These are phyloP conservation scores for Scutellaria galericulata DNA, from an alignment of 257 asterid genomes.

Conservation along the genomic window DNA sequence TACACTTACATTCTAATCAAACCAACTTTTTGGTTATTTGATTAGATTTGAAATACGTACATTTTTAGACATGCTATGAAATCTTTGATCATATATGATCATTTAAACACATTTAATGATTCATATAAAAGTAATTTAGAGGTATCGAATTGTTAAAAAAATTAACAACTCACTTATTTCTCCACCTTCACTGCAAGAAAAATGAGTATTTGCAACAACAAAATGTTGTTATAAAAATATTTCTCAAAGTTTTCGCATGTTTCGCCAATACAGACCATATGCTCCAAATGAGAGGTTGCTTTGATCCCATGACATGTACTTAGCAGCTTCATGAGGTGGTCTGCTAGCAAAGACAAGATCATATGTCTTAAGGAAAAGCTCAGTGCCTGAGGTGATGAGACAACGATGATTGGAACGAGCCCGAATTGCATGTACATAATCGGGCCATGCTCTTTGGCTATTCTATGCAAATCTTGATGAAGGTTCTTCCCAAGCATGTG, in stretches of 20 bases:
- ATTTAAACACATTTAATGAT: too few species aligned
- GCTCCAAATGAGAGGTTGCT: conserved; percentile 39
- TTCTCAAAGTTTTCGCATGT: conserved; percentile 59
- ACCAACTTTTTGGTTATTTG: too few species aligned
- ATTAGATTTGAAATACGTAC: too few species aligned
- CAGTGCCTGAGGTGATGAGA: conserved; percentile 56
- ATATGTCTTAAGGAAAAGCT: conserved; percentile 52
- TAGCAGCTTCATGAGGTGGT: conserved; percentile 57
- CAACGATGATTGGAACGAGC: conserved; percentile 41
- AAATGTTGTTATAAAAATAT: too few species aligned
- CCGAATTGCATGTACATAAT: conserved; percentile 57
- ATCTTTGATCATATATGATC: too few species aligned
- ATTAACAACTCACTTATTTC: too few species aligned
- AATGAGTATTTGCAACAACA: too few species aligned
- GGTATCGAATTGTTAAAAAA: too few species aligned
- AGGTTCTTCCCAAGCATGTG: conserved; percentile 61
- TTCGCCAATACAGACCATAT: conserved; percentile 65
- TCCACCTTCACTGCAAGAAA: too few species aligned
- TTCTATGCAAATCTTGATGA: conserved; percentile 46
- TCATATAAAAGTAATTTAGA: too few species aligned
- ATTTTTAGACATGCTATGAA: too few species aligned
- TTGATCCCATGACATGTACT: conserved; percentile 48
- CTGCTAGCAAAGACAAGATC: conserved; percentile 56
- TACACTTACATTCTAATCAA: too few species aligned
- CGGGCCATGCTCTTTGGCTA: conserved; percentile 52